These are phyloP conservation scores for Typha latifolia DNA, from an alignment of 176 grass and related monocot species.

Conservation along the genomic window DNA sequence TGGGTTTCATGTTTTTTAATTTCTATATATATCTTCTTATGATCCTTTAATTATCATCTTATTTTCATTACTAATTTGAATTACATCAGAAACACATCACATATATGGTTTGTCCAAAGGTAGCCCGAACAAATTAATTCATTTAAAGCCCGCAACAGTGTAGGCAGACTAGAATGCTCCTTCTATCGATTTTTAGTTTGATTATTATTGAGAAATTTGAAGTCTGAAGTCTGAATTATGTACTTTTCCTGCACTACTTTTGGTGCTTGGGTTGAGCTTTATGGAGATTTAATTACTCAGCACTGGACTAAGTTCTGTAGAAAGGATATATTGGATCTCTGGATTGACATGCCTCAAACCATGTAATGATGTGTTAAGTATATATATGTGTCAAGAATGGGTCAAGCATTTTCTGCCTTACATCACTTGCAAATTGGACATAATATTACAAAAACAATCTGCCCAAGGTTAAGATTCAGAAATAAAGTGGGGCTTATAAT, in stretches of 20 bases:
- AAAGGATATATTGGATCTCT: not conserved
- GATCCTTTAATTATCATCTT: not conserved
- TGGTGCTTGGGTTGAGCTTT: too few species aligned
- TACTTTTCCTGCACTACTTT: not conserved
- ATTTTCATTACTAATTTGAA: not conserved
- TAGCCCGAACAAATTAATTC: not conserved
- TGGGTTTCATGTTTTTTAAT: not conserved
- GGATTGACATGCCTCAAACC: not conserved
- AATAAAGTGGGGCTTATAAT: too few species aligned
- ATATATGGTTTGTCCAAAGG: too few species aligned
- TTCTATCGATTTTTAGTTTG: not conserved
- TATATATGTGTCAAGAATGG: too few species aligned
- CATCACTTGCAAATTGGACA: not conserved
- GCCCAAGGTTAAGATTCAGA: not conserved
- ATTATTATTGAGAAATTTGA: not conserved
- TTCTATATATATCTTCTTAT: not conserved
- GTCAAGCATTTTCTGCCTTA: too few species aligned
- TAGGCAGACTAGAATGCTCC: not conserved
- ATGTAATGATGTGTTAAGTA: too few species aligned
- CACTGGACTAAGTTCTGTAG: not conserved
- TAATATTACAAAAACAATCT: not conserved
- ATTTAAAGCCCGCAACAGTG: not conserved
- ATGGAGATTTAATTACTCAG: not conserved
- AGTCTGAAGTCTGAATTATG: not conserved
- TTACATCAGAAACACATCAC: too few species aligned